A percentile compares a stretch with the other conserved stretches of the same genome.
Evolutionary conservation across 495 filamentous ascomycete genomes (phyloP).

Genomic region (Letharia lupina): DNA sequence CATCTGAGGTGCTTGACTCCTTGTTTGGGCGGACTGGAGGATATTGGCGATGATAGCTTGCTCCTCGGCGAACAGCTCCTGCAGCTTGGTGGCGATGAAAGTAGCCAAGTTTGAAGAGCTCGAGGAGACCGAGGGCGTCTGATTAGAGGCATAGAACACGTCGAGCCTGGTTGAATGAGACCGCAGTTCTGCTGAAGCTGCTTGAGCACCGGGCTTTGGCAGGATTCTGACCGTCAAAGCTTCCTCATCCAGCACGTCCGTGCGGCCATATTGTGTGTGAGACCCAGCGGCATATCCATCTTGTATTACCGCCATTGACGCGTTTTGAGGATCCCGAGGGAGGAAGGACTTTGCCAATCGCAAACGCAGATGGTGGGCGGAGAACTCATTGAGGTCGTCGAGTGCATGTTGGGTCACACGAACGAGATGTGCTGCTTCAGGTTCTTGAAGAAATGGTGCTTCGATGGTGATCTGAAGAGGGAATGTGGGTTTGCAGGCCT

Average conservation of each 20-base stretch:
- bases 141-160: conserved; percentile 68
- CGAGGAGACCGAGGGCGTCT: conserved; percentile 58
- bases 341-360: conserved; percentile 46
- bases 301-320: conserved; percentile 7
- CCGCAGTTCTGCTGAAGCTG: conserved; percentile 52
- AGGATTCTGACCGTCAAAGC: conserved; percentile 64
- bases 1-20: conserved; percentile 27
- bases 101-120: conserved; percentile 66
- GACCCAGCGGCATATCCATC: conserved; percentile 28
- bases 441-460: conserved; percentile 53
- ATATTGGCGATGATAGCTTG: conserved; percentile 81
- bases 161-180: conserved; percentile 65
- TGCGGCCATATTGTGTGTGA: conserved; percentile 10
- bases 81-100: conserved; percentile 72
- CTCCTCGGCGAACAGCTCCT: conserved; percentile 76
- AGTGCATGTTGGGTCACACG: conserved; percentile 82
- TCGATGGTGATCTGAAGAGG: conserved; percentile 76
- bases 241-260: conserved; percentile 36
- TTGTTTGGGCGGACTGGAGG: conserved; percentile 43
- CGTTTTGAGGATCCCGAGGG: conserved; percentile 11
- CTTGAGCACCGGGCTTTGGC: conserved; percentile 48
- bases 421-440: conserved; percentile 68
- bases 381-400: conserved; percentile 85
- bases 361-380: conserved; percentile 78
- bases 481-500: conserved; percentile 85